A percentile compares a stretch with the other conserved stretches of the same genome.
Conservation (phyloP, 306 rosid genomes). For the Trichosanthes truncata region DNA sequence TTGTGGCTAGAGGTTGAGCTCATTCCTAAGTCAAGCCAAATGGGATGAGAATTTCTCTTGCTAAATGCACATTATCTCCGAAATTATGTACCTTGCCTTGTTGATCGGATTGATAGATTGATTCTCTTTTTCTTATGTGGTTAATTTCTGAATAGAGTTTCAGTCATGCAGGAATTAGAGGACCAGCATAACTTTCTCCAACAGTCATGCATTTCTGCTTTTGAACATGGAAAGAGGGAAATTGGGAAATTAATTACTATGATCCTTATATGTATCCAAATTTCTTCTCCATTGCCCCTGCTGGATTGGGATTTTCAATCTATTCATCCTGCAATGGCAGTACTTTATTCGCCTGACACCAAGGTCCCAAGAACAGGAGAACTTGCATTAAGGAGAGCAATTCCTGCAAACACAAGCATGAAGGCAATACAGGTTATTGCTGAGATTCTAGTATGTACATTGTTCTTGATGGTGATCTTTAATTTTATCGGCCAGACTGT, state of each 20-base stretch:
- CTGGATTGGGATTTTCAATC: constrained; percentile 30
- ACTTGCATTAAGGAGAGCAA: constrained; percentile 76
- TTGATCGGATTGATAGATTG: neutral
- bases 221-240: constrained; percentile 27
- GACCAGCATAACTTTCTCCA: constrained; percentile 14
- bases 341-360: constrained; percentile 83
- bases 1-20: neutral
- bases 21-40: neutral
- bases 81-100: neutral
- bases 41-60: neutral
- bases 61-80: neutral
- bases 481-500: constrained; percentile 3
- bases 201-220: constrained; percentile 18
- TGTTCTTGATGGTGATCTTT: neutral
- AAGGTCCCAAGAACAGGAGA: constrained; percentile 89
- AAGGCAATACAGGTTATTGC: constrained; percentile 68
- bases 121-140: neutral
- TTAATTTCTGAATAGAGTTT: constrained; percentile 25
- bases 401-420: constrained; percentile 86
- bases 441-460: neutral
- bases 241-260: constrained; percentile 44
- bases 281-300: constrained; percentile 44
- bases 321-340: constrained; percentile 41
- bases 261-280: constrained; percentile 38
- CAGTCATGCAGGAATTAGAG: constrained; percentile 38